Evolutionary conservation across 768 basidiomycete genomes (phyloP).

Genomic region (Tricholoma sp.): DNA sequence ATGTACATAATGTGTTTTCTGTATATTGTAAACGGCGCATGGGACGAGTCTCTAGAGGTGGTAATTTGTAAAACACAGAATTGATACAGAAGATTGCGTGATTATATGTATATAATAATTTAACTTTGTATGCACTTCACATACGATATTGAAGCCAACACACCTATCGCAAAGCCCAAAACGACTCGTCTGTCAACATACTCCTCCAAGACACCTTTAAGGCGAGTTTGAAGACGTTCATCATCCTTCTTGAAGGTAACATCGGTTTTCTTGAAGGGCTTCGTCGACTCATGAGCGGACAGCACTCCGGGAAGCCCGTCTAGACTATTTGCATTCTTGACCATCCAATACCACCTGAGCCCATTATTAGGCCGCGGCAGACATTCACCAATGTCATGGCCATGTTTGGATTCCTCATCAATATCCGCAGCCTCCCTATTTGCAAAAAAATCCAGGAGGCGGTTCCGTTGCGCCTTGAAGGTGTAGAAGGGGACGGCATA

Average conservation of each 20-base stretch:
- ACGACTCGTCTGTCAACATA: background rate
- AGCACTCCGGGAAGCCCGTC: conserved; percentile 52
- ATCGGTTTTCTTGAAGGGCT: conserved; percentile 7
- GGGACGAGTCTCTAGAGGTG: too few relatives aligned
- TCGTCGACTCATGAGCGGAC: conserved; percentile 19
- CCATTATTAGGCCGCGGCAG: conserved; percentile 27
- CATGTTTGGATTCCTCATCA: conserved; percentile 10
- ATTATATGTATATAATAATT: background rate
- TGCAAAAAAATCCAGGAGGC: conserved; percentile 41
- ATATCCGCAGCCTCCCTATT: conserved; percentile 39
- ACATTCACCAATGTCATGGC: conserved; percentile 8
- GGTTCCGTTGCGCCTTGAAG: conserved; percentile 50
- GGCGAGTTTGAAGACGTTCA: background rate
- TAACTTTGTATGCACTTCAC: background rate
- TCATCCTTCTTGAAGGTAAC: background rate
- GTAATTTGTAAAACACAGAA: too few relatives aligned
- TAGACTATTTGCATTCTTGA: conserved; percentile 44
- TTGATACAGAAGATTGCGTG: background rate
- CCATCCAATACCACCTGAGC: conserved; percentile 51
- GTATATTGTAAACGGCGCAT: too few relatives aligned
- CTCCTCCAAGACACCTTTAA: background rate
- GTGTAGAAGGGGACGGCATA: conserved; percentile 58
- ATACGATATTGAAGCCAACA: background rate
- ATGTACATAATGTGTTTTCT: too few relatives aligned
- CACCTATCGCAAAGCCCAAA: background rate